Base-by-base conservation (phyloP, 352 stramenopile genomes). In the Pythium folliculosum region DNA sequence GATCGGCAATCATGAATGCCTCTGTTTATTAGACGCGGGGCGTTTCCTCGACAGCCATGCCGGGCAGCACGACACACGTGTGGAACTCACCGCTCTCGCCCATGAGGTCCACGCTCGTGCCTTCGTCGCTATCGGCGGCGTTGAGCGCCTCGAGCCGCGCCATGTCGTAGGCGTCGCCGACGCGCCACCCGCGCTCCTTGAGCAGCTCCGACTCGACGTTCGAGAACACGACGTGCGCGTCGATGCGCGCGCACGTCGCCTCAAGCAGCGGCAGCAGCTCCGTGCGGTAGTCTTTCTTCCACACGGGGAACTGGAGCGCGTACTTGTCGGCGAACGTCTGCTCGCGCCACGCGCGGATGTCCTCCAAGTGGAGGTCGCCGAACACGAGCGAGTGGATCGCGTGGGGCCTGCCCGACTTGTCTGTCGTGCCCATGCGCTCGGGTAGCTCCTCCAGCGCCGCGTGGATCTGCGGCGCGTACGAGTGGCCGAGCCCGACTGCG, bases 1-100 rank as follows among this genome's bases (percentile, higher is more conserved):
- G 27, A 32, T 32, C 27, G 27, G 27, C 27, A 32, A 32, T 5
- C 27, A 32, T 32, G 5, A 32, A 5, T 32, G 27, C 27, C 27
- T 6, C 3, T 32, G 27, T 32, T 32, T 32, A 32, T 32, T 32
- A 32, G 27, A 6, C 27, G 27, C 27, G 27, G 3, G 27, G 27
- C 27, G 47, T 53, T 53, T 53, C 30, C 40, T 62, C 40, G 55
- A 67, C n/a, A 17, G 21, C 70, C 88, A 96, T 86, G 13, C 72
- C 67, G 19, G 74, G 78, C 43, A 97, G 89, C 67, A 88, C 72
- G 32, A 90, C 90, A 23, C 91, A 78, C 16, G 88, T 94, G 80
- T 97, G 91, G 74, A 97, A 97, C 76, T 97, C 91, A 40, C 91
- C 91, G 63, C 84, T 72, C 53, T 97, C 91, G 30, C 91, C 91